phyloP scores from a whole-genome alignment of 2,329 filamentous ascomycete species.

The Metarhizium brunneum region DNA sequence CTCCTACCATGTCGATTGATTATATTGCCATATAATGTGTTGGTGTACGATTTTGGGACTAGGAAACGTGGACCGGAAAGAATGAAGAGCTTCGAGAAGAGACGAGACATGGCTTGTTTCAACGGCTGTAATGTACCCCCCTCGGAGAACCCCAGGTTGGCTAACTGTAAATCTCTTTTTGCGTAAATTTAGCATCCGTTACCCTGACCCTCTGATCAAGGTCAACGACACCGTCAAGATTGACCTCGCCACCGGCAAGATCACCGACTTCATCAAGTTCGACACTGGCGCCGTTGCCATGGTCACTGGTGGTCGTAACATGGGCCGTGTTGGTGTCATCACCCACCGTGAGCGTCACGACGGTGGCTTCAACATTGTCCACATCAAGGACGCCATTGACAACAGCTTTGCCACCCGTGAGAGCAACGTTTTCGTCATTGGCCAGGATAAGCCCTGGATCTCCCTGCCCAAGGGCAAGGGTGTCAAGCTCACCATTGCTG shows the following conservation, averaged over 20 bases:
- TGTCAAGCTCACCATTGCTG: constrained; percentile 98
- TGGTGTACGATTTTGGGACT: background rate
- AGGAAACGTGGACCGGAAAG: background rate
- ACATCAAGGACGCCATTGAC: constrained; percentile 99
- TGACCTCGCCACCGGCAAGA: constrained; percentile 93
- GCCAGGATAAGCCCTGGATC: constrained; percentile 98
- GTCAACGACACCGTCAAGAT: constrained; percentile 99
- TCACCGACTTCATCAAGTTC: constrained; percentile 96
- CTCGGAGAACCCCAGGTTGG: constrained; percentile 10
- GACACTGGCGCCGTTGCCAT: constrained; percentile 97
- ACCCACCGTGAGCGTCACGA: constrained; percentile 99
- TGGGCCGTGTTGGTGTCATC: constrained; percentile 99
- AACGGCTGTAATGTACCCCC: constrained; percentile 53
- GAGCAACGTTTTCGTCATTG: constrained; percentile 99
- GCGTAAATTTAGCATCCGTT: constrained; percentile 70
- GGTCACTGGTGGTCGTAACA: constrained; percentile 99
- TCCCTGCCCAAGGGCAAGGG: constrained; percentile 99
- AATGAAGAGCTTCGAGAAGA: background rate
- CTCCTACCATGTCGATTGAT: background rate
- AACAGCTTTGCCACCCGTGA: constrained; percentile 99
- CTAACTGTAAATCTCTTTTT: constrained; percentile 24
- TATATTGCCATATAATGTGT: background rate
- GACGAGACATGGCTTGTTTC: constrained; percentile 8
- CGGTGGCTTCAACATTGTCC: constrained; percentile 99
- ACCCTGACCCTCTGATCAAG: constrained; percentile 96